Percentiles rank a stretch among this genome's conserved stretches.
These are phyloP conservation scores for Marasmius sp. DNA, from an alignment of 1,284 basidiomycete species.

Conservation along the genomic window DNA sequence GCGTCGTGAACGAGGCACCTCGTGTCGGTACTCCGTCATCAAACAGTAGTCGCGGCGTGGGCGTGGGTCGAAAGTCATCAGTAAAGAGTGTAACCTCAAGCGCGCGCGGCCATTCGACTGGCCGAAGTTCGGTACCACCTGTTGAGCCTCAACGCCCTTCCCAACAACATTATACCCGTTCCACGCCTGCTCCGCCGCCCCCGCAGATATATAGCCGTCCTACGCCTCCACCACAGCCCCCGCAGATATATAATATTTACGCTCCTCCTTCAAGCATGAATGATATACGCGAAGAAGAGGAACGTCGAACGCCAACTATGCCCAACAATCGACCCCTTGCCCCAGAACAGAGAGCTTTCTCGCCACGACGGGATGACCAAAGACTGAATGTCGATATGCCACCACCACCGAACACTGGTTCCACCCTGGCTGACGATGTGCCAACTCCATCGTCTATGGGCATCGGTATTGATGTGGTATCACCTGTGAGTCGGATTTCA, in stretches of 20 bases:
- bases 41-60: constrained; percentile 3
- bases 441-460: background rate
- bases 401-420: background rate
- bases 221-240: background rate
- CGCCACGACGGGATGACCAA: background rate
- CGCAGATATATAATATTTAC: background rate
- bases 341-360: background rate
- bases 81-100: background rate
- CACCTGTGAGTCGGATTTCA: background rate
- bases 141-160: background rate
- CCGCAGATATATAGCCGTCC: background rate
- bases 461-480: background rate
- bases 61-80: background rate
- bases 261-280: background rate
- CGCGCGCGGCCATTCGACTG: background rate
- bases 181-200: background rate
- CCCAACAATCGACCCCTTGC: background rate
- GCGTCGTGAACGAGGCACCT: constrained; percentile 1
- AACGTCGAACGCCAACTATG: background rate
- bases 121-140: background rate
- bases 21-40: background rate
- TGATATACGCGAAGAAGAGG: background rate
- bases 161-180: background rate
- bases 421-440: background rate
- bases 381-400: background rate